Percentiles rank a stretch among this genome's conserved stretches.
Evolutionary conservation across 495 filamentous ascomycete species (phyloP).

Genomic region (Sabuloglossum arenarium): DNA sequence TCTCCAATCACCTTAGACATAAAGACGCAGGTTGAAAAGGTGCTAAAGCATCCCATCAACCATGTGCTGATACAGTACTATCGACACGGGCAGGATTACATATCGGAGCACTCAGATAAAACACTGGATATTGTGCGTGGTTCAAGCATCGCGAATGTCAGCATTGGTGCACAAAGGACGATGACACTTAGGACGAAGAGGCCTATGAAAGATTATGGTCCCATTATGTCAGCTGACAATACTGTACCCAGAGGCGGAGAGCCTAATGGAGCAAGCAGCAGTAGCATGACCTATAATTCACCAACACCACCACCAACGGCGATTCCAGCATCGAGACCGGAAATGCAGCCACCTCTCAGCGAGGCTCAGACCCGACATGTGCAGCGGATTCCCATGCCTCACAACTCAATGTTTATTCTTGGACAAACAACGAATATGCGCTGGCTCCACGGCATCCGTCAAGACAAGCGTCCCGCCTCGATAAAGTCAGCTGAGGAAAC

Average conservation of each 20-base stretch:
- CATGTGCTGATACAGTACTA: slow-evolving; percentile 90
- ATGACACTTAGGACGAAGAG: slow-evolving; percentile 84
- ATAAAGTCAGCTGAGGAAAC: slow-evolving; percentile 51
- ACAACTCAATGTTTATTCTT: slow-evolving; percentile 73
- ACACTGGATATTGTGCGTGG: slow-evolving; percentile 72
- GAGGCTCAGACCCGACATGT: slow-evolving; percentile 23
- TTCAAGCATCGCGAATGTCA: slow-evolving; percentile 78
- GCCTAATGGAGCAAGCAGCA: background rate
- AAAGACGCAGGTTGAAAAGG: slow-evolving; percentile 39
- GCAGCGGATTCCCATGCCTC: slow-evolving; percentile 56
- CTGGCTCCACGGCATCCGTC: slow-evolving; percentile 79
- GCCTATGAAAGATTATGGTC: slow-evolving; percentile 14
- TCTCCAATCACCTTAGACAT: slow-evolving; percentile 49
- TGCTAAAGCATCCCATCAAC: slow-evolving; percentile 58
- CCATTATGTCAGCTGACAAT: background rate
- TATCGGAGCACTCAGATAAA: slow-evolving; percentile 95
- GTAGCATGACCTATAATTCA: background rate
- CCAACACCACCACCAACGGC: background rate
- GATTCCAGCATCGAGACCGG: slow-evolving; percentile 7
- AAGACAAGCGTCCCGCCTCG: slow-evolving; percentile 49
- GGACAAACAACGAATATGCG: slow-evolving; percentile 60
- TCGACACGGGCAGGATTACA: slow-evolving; percentile 75
- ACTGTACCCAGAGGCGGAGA: slow-evolving; percentile 1
- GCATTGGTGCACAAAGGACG: slow-evolving; percentile 71
- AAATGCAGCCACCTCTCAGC: background rate